Evolutionary conservation across 1,284 basidiomycete genomes (phyloP).

Genomic region (Naganishia sp.): DNA sequence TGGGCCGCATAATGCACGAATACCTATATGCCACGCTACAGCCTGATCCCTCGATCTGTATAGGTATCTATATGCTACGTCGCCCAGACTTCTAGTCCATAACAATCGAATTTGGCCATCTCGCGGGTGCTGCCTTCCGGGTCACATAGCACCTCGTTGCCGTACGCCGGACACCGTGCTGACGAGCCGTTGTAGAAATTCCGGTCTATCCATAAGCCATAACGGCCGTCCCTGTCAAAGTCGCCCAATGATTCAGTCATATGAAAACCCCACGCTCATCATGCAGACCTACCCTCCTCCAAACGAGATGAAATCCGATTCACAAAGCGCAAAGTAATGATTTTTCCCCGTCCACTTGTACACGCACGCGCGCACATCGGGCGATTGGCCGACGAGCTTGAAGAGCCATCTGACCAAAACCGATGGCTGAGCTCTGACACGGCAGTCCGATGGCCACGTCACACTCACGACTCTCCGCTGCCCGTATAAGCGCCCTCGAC

Average conservation of each 20-base stretch:
- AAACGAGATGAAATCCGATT: slow-evolving; percentile 75
- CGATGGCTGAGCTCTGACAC: slow-evolving; percentile 11
- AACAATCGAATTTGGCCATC: slow-evolving; percentile 69
- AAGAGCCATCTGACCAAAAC: slow-evolving; percentile 68
- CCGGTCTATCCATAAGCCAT: slow-evolving; percentile 86
- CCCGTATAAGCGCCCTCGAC: slow-evolving; percentile 72
- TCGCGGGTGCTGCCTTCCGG: slow-evolving; percentile 57
- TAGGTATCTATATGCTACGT: slow-evolving; percentile 31
- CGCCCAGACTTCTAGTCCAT: slow-evolving; percentile 81
- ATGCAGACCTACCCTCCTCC: slow-evolving; percentile 74
- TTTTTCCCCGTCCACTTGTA: slow-evolving; percentile 89
- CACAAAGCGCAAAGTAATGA: slow-evolving; percentile 85
- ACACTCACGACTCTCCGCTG: slow-evolving; percentile 75
- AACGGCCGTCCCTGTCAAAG: slow-evolving; percentile 69
- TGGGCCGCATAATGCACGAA: background rate
- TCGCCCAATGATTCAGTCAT: background rate
- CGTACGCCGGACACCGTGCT: slow-evolving; percentile 79
- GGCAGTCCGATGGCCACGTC: slow-evolving; percentile 31
- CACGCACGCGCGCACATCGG: slow-evolving; percentile 59
- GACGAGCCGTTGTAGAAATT: slow-evolving; percentile 80
- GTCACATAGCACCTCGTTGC: slow-evolving; percentile 76
- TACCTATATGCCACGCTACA: background rate
- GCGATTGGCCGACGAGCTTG: slow-evolving; percentile 54
- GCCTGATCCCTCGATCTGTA: background rate
- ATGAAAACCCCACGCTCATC: background rate